Percentiles rank a stretch among this genome's conserved stretches.
Evolutionary conservation across 2,329 filamentous ascomycete species (phyloP).

Genomic region (Coleophoma cylindrospora): DNA sequence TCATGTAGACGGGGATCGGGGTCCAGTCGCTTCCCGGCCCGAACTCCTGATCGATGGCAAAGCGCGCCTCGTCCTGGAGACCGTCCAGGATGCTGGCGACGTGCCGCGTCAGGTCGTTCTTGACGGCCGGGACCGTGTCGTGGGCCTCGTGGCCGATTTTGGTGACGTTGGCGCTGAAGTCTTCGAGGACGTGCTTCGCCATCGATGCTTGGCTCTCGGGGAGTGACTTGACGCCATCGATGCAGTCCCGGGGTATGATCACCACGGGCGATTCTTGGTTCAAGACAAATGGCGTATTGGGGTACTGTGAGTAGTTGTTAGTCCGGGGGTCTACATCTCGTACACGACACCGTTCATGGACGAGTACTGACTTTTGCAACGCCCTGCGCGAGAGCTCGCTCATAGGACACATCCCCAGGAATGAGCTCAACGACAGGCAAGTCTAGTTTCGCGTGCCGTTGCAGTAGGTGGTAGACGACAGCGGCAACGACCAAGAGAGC

Average conservation of each 20-base stretch:
- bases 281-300: slow-evolving; percentile 13
- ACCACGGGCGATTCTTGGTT: slow-evolving; percentile 10
- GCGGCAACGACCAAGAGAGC: not conserved
- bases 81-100: slow-evolving; percentile 10
- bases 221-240: slow-evolving; percentile 17
- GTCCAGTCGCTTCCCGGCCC: slow-evolving; percentile 28
- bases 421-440: not conserved
- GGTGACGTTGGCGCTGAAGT: slow-evolving; percentile 14
- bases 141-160: slow-evolving; percentile 10
- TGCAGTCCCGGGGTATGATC: slow-evolving; percentile 15
- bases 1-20: slow-evolving; percentile 19
- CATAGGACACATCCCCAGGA: not conserved
- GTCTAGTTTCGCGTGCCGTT: not conserved
- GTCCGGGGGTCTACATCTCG: not conserved
- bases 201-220: slow-evolving; percentile 18
- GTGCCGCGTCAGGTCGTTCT: slow-evolving; percentile 17
- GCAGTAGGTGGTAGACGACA: not conserved
- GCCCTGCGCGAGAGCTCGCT: not conserved
- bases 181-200: slow-evolving; percentile 6
- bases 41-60: slow-evolving; percentile 15
- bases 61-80: slow-evolving; percentile 20
- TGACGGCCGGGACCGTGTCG: slow-evolving; percentile 12
- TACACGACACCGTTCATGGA: not conserved
- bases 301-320: slow-evolving; percentile 8
- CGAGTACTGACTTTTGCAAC: not conserved